Percentiles rank a stretch among this genome's conserved stretches.
Conservation (phyloP, 129 eudicot species). For the Tanacetum coccineum region DNA sequence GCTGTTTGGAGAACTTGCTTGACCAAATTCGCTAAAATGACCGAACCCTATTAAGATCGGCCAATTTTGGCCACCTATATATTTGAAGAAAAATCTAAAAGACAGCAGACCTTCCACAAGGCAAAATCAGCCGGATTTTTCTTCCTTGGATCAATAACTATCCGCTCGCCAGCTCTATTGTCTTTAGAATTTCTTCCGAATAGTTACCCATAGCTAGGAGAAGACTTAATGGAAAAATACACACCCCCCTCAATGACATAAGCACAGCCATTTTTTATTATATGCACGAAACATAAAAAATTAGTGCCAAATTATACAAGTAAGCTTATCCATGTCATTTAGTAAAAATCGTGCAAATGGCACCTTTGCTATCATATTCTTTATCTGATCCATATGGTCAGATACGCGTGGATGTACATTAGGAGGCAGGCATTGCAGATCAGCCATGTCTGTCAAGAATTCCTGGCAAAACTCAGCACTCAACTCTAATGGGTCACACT, state of each 20-base stretch:
- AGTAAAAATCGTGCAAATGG: background rate
- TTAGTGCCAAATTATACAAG: background rate
- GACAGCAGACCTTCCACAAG: conserved; percentile 66
- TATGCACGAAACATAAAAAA: conserved; percentile 38
- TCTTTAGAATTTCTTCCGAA: conserved; percentile 74
- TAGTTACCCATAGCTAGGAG: conserved; percentile 59
- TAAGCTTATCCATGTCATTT: background rate
- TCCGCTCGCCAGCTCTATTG: conserved; percentile 86
- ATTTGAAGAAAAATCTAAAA: background rate
- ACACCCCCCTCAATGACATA: conserved; percentile 80
- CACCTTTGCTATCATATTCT: conserved; percentile 70
- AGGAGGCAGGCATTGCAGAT: conserved; percentile 80
- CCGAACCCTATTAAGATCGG: background rate
- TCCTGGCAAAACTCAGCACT: conserved; percentile 71
- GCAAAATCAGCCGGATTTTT: conserved; percentile 81
- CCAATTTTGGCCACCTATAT: background rate
- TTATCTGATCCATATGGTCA: conserved; percentile 75
- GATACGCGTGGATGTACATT: conserved; percentile 77
- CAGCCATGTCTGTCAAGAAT: conserved; percentile 64
- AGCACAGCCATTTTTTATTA: conserved; percentile 58
- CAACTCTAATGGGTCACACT: conserved; percentile 58
- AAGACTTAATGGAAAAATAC: conserved; percentile 67
- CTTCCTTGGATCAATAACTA: conserved; percentile 78
- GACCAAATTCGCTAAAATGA: background rate
- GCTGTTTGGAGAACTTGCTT: too few relatives aligned